phyloP scores from a whole-genome alignment of 106 monocot species.

The Cymbidium sinense region DNA sequence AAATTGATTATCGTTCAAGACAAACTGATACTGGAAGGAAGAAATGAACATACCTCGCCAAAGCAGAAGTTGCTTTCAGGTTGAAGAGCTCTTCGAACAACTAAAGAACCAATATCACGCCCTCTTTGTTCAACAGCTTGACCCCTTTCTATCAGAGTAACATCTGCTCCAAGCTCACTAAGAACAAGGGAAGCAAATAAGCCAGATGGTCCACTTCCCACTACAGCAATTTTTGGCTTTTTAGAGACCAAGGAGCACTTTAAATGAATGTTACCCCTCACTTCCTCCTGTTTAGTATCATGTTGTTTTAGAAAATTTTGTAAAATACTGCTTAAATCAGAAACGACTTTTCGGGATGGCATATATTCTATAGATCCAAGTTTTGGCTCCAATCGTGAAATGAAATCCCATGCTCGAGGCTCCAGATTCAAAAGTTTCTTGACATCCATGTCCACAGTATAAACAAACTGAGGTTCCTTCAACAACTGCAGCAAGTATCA shows the following conservation, averaged over 20 bases:
- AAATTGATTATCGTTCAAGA: background rate
- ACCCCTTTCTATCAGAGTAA: constrained; percentile 91
- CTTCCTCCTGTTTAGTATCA: constrained; percentile 1
- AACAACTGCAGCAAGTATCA: constrained; percentile 45
- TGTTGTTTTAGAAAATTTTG: constrained; percentile 17
- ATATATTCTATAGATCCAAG: constrained; percentile 70
- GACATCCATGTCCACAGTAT: constrained; percentile 91
- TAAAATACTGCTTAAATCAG: constrained; percentile 46
- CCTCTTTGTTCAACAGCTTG: constrained; percentile 96
- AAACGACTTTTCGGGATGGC: constrained; percentile 22
- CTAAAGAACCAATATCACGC: constrained; percentile 95
- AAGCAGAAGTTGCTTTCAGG: constrained; percentile 96
- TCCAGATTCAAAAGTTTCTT: constrained; percentile 77
- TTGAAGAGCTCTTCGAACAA: constrained; percentile 58
- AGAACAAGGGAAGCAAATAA: constrained; percentile 95
- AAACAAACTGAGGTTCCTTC: constrained; percentile 94
- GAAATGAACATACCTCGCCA: constrained; percentile 68
- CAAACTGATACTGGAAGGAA: background rate
- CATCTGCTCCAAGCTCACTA: constrained; percentile 87
- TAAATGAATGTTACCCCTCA: constrained; percentile 7
- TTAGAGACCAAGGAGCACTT: constrained; percentile 9
- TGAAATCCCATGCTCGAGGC: constrained; percentile 90
- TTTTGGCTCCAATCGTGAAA: constrained; percentile 71
- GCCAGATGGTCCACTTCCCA: constrained; percentile 94
- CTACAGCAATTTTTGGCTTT: constrained; percentile 73